Percentiles rank a stretch among this genome's conserved stretches.
phyloP scores from a whole-genome alignment of 345 rosid species.

The Camelina laxa region DNA sequence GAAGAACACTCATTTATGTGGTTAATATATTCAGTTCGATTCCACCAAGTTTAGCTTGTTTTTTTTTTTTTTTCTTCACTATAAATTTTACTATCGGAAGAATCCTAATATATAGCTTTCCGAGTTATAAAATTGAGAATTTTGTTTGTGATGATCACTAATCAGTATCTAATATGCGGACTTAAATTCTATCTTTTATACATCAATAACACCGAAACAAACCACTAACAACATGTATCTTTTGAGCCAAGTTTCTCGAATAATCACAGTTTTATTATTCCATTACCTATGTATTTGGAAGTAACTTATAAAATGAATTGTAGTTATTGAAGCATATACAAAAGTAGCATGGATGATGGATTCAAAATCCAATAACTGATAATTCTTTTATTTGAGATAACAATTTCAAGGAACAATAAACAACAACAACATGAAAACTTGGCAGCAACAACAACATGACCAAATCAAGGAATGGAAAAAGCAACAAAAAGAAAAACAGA shows the following conservation, averaged over 20 bases:
- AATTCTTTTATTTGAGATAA: not conserved
- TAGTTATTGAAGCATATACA: not conserved
- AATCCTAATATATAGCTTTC: too few species aligned
- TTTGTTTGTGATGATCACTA: too few species aligned
- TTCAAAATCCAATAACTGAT: not conserved
- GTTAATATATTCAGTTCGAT: too few species aligned
- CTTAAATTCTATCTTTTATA: too few species aligned
- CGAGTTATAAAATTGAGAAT: too few species aligned
- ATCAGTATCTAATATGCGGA: not conserved
- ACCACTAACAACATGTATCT: not conserved
- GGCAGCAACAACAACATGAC: not conserved
- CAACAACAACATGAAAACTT: too few species aligned
- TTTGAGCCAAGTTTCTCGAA: not conserved
- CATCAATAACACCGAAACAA: not conserved
- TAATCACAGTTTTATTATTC: not conserved
- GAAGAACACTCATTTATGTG: too few species aligned
- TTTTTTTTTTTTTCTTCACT: too few species aligned
- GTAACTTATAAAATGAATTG: not conserved
- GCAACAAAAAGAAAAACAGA: not conserved
- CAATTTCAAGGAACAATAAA: not conserved
- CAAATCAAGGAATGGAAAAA: not conserved
- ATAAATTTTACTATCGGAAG: too few species aligned
- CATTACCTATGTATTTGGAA: not conserved
- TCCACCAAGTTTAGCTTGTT: too few species aligned
- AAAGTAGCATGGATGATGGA: not conserved